Evolutionary conservation across 2,329 filamentous ascomycete species (phyloP), one percentile per base, ranked within the genome.

Genomic region (Penicillium digitatum): DNA sequence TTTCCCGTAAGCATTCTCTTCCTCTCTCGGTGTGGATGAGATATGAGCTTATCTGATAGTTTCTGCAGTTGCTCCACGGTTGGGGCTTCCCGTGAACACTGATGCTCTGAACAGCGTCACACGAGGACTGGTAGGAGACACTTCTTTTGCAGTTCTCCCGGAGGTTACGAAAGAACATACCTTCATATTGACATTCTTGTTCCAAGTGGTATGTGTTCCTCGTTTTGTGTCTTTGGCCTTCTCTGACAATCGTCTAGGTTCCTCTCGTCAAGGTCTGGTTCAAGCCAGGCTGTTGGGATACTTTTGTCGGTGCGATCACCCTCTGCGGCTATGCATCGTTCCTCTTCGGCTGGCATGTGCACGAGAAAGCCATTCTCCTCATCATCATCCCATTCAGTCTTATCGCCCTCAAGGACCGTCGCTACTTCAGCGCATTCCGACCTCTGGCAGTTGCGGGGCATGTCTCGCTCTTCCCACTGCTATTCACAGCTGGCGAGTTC

Each of bases 271-370:
- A 91, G 73, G 84, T 97, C 37, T 95, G 96, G 76, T 69, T 84
- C 43, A 80, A 82, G 48, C 90, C 91, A 2, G 90, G 84, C 0
- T 96, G 90, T 0, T 96, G 90, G 89, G 88, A 95, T 59, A 88
- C 83, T 53, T 97, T 99, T 69, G 82, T 97, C 39, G 90, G 90
- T 3, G 87, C 90, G 0, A 83, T 96, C 42, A 96, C 93, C 0
- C 84, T 97, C 16, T 97, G 94, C 68, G 94, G 90, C 55, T 99
- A 96, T 69, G 89, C 93, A 0, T 96, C 93, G 0, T 99, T 99
- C 76, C 81, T 99, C 10, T 97, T 97, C 65, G 93, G 94, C 54
- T 99, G 93, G 91, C 94, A 99, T 69, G 94, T 99, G 9, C 94
- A 99, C 67, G 94, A 99, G 71, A 99, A 99, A 74, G 94, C 94